Conservation (phyloP, 305 asterid species). For the Salvia sclarea region DNA sequence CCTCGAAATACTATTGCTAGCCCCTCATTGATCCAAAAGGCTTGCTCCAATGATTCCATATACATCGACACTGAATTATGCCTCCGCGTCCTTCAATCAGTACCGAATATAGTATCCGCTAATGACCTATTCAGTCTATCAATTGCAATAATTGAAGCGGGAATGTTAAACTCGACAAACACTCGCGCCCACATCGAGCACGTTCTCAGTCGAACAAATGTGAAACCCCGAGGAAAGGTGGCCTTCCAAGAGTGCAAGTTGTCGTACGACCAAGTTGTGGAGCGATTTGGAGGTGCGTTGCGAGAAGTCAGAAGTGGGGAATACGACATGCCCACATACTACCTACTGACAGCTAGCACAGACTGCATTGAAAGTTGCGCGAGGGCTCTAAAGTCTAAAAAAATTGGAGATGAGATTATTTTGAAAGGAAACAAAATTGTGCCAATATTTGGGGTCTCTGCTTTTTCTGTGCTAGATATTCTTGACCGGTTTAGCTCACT, state of each 20-base stretch:
- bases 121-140: not conserved
- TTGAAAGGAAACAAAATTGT: slow-evolving; percentile 15
- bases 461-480: not conserved
- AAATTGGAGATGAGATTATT: slow-evolving; percentile 1
- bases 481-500: not conserved
- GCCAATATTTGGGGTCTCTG: slow-evolving; percentile 24
- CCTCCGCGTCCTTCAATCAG: not conserved
- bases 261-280: slow-evolving; percentile 4
- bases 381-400: not conserved
- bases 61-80: not conserved
- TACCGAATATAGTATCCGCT: not conserved
- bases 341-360: not conserved
- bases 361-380: slow-evolving; percentile 5
- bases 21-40: not conserved
- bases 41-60: not conserved
- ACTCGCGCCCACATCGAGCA: not conserved
- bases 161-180: not conserved
- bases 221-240: too few relatives aligned
- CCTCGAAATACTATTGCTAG: not conserved
- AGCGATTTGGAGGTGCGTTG: not conserved
- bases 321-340: not conserved
- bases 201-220: not conserved
- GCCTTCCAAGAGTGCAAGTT: not conserved
- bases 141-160: not conserved
- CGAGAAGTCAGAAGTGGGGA: not conserved